Evolutionary conservation across 768 basidiomycete genomes (phyloP).

Genomic region (Leccinum olivaceopallidum): DNA sequence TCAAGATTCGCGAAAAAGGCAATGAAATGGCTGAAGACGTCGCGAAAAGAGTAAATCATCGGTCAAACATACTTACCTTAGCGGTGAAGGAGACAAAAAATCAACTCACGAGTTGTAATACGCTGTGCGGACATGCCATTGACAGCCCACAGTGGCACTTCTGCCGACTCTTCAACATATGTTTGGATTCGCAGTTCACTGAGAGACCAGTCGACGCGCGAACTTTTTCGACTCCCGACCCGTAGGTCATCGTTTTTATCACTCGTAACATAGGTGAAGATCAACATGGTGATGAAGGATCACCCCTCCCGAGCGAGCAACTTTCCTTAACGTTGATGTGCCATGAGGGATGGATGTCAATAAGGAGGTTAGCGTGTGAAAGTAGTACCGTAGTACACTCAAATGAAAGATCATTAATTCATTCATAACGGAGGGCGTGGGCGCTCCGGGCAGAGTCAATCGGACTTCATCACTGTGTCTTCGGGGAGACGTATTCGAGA

Average conservation of each 20-base stretch:
- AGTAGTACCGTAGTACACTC: too few species aligned
- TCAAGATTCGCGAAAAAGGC: neutral
- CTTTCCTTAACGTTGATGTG: too few species aligned
- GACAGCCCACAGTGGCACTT: neutral
- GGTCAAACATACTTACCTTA: neutral
- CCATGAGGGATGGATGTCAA: too few species aligned
- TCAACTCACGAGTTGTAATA: slow-evolving; percentile 1
- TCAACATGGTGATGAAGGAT: too few species aligned
- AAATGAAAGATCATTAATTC: too few species aligned
- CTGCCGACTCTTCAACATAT: neutral
- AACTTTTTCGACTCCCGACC: too few species aligned
- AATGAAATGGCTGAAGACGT: neutral
- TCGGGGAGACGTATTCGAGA: neutral
- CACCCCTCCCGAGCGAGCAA: too few species aligned
- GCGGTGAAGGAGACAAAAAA: neutral
- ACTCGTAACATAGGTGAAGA: too few species aligned
- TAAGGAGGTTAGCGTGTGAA: too few species aligned
- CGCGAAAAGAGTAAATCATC: neutral
- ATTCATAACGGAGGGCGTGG: too few species aligned
- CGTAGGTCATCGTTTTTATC: too few species aligned
- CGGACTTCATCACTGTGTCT: neutral
- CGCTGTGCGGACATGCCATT: neutral
- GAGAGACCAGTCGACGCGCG: too few species aligned
- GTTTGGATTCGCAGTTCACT: neutral
- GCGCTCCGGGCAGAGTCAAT: neutral